Evolutionary conservation across 805 yeast species (phyloP), one percentile per base, ranked within the genome.

Genomic region (Wickerhamiella bombiphila): DNA sequence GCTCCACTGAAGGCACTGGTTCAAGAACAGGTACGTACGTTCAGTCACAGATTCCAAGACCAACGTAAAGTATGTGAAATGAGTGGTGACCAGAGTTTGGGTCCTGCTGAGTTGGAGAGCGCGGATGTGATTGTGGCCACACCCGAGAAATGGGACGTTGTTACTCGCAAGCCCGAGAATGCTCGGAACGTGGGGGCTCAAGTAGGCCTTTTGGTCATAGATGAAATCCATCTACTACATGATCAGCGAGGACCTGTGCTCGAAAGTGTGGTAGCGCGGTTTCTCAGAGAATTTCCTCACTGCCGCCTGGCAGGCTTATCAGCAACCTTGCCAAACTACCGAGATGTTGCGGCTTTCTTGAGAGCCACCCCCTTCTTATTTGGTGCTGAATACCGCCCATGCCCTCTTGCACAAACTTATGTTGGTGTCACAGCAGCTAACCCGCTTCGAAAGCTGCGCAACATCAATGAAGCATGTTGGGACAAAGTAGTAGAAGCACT

Each of bases 131-230:
- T 88, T 35, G 93, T 88, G 1, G 81, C 95, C 0, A 88, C 98
- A 0, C 97, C 97, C 0, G 98, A 91, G 53, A 88, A 86, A 53
- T 88, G 97, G 97, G 96, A 91, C 60, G 81, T 91, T 16, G 76
- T 86, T 13, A 86, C 95, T 0, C 69, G 98, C 60, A 88, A 88
- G 25, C 66, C 68, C 31, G 65, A 73, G 16, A 88, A 80, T 42
- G 63, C 72, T 2, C n/a, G n/a, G n/a, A 70, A 78, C 18, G 77
- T 75, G 48, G 69, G 76, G 1, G 65, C 69, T 25, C 59, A 74
- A 1, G 91, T 83, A 1, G 67, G 71, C 29, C 64, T 88, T 17
- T 58, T 88, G 7, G 78, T 88, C 20, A 73, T 91, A 36, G 98
- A 88, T 63, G 98, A 88, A 57, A 78, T 88, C 41, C 98, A 88